Evolutionary conservation across 768 basidiomycete genomes (phyloP).

Genomic region (Rhodosporidiobolus odoratus): DNA sequence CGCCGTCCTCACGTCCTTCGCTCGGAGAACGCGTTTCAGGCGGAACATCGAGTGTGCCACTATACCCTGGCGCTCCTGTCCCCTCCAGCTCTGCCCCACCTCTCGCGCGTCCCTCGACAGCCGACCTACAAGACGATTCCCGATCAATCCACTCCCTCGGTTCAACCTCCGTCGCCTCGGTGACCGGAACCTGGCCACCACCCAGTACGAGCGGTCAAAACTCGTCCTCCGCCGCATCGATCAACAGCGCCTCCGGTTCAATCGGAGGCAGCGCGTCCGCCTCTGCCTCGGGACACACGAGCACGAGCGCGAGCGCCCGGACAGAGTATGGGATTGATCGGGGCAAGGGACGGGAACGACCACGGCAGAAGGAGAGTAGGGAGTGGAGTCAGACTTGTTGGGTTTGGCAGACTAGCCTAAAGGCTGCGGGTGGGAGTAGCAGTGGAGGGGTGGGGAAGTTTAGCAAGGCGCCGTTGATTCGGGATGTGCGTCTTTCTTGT

Average conservation of each 20-base stretch:
- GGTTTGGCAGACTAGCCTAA: constrained; percentile 29
- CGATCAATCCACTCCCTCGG: constrained; percentile 21
- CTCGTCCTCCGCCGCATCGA: background rate
- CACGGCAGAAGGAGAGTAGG: constrained; percentile 28
- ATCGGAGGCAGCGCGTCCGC: background rate
- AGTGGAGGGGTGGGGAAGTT: constrained; percentile 15
- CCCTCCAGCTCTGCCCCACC: background rate
- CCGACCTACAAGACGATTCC: background rate
- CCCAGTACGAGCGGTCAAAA: background rate
- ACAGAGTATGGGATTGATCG: constrained; percentile 1
- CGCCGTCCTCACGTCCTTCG: background rate
- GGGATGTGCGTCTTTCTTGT: constrained; percentile 8
- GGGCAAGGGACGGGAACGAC: background rate
- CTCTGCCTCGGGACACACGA: background rate
- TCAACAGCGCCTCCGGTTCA: background rate
- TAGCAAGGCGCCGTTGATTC: constrained; percentile 28
- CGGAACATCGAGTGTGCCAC: constrained; percentile 9
- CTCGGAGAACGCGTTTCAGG: background rate
- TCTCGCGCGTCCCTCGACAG: background rate
- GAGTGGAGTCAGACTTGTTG: constrained; percentile 39
- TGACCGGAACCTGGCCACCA: background rate
- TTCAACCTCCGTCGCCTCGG: background rate
- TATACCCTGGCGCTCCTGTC: constrained; percentile 14
- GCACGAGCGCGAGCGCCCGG: constrained; percentile 8
- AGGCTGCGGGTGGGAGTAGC: background rate